Conservation (phyloP, 306 rosid species). For the Cucurbita pepo region DNA sequence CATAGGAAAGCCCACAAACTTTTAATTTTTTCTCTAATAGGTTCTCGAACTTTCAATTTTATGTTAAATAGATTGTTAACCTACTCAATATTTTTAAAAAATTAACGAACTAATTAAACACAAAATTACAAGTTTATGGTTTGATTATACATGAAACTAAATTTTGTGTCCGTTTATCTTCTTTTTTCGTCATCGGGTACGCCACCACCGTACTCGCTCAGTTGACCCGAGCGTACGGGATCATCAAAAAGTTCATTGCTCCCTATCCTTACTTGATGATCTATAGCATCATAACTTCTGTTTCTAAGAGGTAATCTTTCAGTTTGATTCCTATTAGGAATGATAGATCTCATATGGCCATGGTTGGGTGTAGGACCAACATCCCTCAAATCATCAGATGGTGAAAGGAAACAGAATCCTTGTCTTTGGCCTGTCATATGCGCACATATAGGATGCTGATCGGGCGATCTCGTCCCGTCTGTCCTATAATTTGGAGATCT, state of each 20-base stretch:
- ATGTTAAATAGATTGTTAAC: too few species aligned
- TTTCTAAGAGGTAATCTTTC: slow-evolving; percentile 40
- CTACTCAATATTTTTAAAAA: too few species aligned
- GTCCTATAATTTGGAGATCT: slow-evolving; percentile 58
- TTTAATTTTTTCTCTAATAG: too few species aligned
- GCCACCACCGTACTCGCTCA: slow-evolving; percentile 37
- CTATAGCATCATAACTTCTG: slow-evolving; percentile 56
- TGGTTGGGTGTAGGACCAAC: slow-evolving; percentile 52
- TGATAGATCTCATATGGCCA: slow-evolving; percentile 53
- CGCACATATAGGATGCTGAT: slow-evolving; percentile 42
- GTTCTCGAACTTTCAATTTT: too few species aligned
- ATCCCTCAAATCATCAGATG: slow-evolving; percentile 55
- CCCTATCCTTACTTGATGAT: slow-evolving; percentile 46
- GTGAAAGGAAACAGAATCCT: slow-evolving; percentile 44
- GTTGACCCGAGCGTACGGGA: slow-evolving; percentile 43
- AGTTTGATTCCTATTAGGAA: slow-evolving; percentile 42
- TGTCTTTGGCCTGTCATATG: slow-evolving; percentile 53
- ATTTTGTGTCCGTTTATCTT: slow-evolving; percentile 21
- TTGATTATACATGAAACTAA: too few species aligned
- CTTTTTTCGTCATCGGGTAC: slow-evolving; percentile 61
- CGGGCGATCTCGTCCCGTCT: slow-evolving; percentile 78
- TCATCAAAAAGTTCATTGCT: slow-evolving; percentile 49
- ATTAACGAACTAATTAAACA: too few species aligned
- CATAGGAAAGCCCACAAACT: too few species aligned
- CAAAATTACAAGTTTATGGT: too few species aligned